A percentile compares a stretch with the other conserved stretches of the same genome.
Conservation (phyloP, 805 yeast genomes). For the Yamadazyma scolyti region DNA sequence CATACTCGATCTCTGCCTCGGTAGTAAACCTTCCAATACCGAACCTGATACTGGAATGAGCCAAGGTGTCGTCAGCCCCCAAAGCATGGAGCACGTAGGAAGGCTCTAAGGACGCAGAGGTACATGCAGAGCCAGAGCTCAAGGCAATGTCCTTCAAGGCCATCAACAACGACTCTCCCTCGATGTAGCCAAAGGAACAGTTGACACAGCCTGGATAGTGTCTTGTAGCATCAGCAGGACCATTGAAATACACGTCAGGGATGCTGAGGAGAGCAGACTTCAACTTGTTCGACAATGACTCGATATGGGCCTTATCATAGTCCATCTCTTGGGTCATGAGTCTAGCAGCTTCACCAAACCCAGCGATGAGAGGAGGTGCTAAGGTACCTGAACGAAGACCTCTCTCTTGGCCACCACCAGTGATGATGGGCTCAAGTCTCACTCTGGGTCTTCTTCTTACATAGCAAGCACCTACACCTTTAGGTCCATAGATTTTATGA, state of each 20-base stretch:
- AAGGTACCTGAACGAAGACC: constrained; percentile 96
- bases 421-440: constrained; percentile 88
- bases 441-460: constrained; percentile 98
- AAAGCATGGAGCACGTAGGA: constrained; percentile 94
- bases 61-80: constrained; percentile 97
- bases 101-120: constrained; percentile 97
- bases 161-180: constrained; percentile 97
- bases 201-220: constrained; percentile 92
- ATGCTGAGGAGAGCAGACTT: constrained; percentile 68
- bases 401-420: constrained; percentile 99
- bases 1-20: constrained; percentile 93
- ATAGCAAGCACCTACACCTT: constrained; percentile 93
- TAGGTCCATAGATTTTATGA: constrained; percentile 97
- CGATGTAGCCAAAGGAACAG: constrained; percentile 94
- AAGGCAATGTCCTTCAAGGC: constrained; percentile 96
- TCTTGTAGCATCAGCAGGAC: constrained; percentile 52
- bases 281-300: constrained; percentile 67
- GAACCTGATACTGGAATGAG: constrained; percentile 96
- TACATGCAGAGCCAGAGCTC: constrained; percentile 96
- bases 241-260: constrained; percentile 88
- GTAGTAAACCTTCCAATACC: constrained; percentile 98
- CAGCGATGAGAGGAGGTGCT: constrained; percentile 94
- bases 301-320: constrained; percentile 70
- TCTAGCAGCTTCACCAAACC: constrained; percentile 97
- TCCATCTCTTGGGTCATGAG: constrained; percentile 69